Percentiles rank a stretch among this genome's conserved stretches.
Evolutionary conservation across 2,329 filamentous ascomycete species (phyloP).

Genomic region (Penicillium sp.): DNA sequence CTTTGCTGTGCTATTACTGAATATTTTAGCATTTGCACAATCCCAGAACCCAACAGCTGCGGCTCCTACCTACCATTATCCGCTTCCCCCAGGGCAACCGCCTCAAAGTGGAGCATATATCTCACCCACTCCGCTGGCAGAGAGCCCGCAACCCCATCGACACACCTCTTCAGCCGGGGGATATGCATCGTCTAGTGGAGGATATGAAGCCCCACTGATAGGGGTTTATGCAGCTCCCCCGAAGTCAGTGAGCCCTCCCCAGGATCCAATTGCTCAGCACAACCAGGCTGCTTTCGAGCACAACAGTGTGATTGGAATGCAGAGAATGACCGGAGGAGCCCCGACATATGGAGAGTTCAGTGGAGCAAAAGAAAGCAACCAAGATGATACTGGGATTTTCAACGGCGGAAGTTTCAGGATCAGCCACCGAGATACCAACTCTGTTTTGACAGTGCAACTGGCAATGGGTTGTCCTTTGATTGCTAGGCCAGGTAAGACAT

Average conservation of each 20-base stretch:
- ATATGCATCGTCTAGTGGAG: no score
- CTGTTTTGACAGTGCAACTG: slow-evolving; percentile 81
- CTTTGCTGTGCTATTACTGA: neutral
- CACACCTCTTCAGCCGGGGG: slow-evolving; percentile 1
- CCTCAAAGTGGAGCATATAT: slow-evolving; percentile 5
- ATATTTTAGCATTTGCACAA: neutral
- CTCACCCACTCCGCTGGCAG: slow-evolving; percentile 4
- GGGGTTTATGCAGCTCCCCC: slow-evolving; percentile 3
- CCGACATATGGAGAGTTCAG: slow-evolving; percentile 57
- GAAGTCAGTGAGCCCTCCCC: neutral
- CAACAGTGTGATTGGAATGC: slow-evolving; percentile 6
- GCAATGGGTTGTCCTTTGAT: slow-evolving; percentile 82
- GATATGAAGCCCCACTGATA: no score
- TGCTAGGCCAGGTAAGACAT: slow-evolving; percentile 76
- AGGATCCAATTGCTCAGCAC: neutral
- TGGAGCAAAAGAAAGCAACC: slow-evolving; percentile 60
- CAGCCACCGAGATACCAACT: slow-evolving; percentile 87
- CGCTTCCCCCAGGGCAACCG: slow-evolving; percentile 26
- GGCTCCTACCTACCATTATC: slow-evolving; percentile 19
- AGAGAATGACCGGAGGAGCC: slow-evolving; percentile 42
- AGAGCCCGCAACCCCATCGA: neutral
- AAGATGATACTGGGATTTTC: slow-evolving; percentile 92
- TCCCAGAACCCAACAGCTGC: neutral
- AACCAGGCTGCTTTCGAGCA: slow-evolving; percentile 2
- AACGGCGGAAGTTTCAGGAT: slow-evolving; percentile 94